Base-by-base conservation (phyloP, 2,329 filamentous ascomycete genomes). In the Colletotrichum musae region DNA sequence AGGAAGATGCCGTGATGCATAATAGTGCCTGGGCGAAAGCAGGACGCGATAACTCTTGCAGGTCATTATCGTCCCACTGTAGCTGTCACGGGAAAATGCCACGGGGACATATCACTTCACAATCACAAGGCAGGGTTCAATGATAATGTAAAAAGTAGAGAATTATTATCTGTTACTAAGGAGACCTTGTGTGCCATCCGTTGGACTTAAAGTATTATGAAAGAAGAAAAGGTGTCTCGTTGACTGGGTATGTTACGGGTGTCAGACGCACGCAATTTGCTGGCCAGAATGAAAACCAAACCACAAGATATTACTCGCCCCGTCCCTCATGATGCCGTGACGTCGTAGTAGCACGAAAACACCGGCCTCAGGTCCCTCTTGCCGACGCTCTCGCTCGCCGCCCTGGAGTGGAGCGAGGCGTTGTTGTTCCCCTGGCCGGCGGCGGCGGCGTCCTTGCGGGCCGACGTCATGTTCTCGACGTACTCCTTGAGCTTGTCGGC, bases 311-410 rank as follows among this genome's bases (percentile, higher is more conserved):
- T 36, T 36, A 36, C 32, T 9, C 15, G 9, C 16, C 9, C 9
- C 4, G 16, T 4, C 9, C n/a, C 45, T 48, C 9, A 18, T 48
- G 45, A 18, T 28, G 56, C 62, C 2, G 67, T 66, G 7, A 68
- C 65, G 13, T 66, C 63, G 36, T 72, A 72, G 45, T 72, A 72
- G 21, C 70, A 72, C 13, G 70, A 68, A 28, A 70, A 72, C 15
- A 71, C 18, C 15, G 70, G 70, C 21, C 63, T 60, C 58, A 70
- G 12, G 26, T 72, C 68, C 24, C 47, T 59, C 28, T 48, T 70
- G 56, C 62, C 24, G 3, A 52, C 51, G 13, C 24, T 61, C 6
- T 70, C 67, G 28, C 57, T 66, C 16, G 56, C 54, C 18, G 62
- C 39, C 39, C 63, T 60, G 6, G 56, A 13, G n/a, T 66, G 61